Conservation (phyloP, 1,284 basidiomycete genomes). For the Malassezia japonica region DNA sequence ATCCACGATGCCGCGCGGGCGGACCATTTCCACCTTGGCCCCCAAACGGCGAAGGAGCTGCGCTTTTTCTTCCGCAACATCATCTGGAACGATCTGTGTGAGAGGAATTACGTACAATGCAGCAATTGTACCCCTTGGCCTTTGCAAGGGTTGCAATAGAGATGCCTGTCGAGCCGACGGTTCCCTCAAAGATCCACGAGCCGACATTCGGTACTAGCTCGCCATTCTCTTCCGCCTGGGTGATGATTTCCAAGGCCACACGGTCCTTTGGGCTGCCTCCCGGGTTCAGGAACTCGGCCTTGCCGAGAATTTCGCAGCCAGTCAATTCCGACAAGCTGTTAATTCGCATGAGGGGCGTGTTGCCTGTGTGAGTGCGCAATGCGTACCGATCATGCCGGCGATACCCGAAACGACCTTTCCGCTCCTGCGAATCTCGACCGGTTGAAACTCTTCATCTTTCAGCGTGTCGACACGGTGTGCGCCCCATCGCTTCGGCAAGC, state of each 20-base stretch:
- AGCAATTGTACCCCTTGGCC: slow-evolving; percentile 56
- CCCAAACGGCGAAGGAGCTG: slow-evolving; percentile 73
- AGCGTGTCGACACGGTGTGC: slow-evolving; percentile 21
- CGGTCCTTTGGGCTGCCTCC: slow-evolving; percentile 96
- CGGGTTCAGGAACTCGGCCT: slow-evolving; percentile 92
- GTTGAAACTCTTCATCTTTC: slow-evolving; percentile 24
- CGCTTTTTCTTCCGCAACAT: slow-evolving; percentile 76
- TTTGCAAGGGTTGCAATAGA: slow-evolving; percentile 73
- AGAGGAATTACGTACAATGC: slow-evolving; percentile 49
- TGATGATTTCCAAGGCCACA: slow-evolving; percentile 67
- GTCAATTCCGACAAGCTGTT: slow-evolving; percentile 79
- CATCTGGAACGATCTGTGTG: slow-evolving; percentile 49
- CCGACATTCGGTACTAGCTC: slow-evolving; percentile 75
- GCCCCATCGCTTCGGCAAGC: slow-evolving; percentile 16
- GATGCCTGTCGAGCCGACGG: slow-evolving; percentile 92
- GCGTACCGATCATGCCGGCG: slow-evolving; percentile 1
- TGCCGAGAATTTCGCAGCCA: slow-evolving; percentile 90
- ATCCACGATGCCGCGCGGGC: slow-evolving; percentile 44
- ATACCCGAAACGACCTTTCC: slow-evolving; percentile 5
- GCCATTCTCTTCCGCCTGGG: slow-evolving; percentile 78
- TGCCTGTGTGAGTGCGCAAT: slow-evolving; percentile 56
- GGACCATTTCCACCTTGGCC: slow-evolving; percentile 65
- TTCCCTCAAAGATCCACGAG: slow-evolving; percentile 93
- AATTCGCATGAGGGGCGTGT: slow-evolving; percentile 85
- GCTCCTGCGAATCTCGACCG: slow-evolving; percentile 6